Evolutionary conservation across 345 rosid species (phyloP), one percentile per base, ranked within the genome.

Genomic region (Raphanus raphanistrum): DNA sequence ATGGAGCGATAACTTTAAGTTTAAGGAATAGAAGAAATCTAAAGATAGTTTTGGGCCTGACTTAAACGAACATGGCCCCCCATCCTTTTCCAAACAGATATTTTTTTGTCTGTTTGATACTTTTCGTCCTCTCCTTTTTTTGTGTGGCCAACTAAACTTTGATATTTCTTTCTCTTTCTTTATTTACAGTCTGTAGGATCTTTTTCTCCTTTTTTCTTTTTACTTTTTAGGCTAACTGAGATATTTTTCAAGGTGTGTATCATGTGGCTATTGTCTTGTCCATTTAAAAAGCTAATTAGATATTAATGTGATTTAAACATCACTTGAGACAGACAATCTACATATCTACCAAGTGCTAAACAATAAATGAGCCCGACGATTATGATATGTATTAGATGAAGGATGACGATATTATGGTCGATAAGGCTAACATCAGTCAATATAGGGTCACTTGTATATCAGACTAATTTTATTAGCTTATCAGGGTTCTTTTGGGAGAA

Each of bases 31-130:
- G 67, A 59, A 72, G 60, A 59, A 72, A 13, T 41, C 32, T 64
- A 71, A 65, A 78, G 81, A 78, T 78, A 78, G 54, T 66, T 72
- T 78, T 59, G 73, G 63, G 45, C 73, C 76, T 45, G 72, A 72
- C 66, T 72, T 65, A 28, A 5, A 45, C 54, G 43, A 57, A 66
- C 73, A 78, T 45, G 70, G 55, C 55, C 33, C 35, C 35, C 9
- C 16, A 17, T 8, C 43, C 64, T 33, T 72, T 73, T 73, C 27
- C 43, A 66, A 67, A 48, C 69, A 72, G 73, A 72, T 78, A 72
- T 72, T 78, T 78, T 78, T 4, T 43, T 66, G 69, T 66, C 69
- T 72, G 32, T 8, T 3, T 38, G 72, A 72, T 58, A 72, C 36
- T 67, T 60, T 60, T 11, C 73, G 9, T 31, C 57, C 77, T 66